Evolutionary conservation across 306 rosid genomes (phyloP), one percentile per base, ranked within the genome.

Genomic region (Dalbergia cochinchinensis): DNA sequence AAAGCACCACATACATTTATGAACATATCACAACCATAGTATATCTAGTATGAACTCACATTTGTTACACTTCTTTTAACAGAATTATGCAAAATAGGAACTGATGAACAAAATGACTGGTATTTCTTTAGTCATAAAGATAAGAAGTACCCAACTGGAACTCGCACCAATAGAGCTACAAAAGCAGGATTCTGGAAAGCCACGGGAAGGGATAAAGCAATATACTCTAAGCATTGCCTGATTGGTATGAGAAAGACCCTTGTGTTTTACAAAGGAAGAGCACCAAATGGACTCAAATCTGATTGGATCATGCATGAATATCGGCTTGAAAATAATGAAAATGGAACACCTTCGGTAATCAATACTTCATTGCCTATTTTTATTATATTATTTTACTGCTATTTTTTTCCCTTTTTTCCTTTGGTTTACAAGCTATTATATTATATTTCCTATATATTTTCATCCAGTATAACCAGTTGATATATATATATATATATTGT

Each of bases 301-400:
- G 97, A 94, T 64, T 94, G 98, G 96, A 94, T 94, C 79, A 94
- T 94, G 98, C 98, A 94, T 63, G 98, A 94, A 79, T 94, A 94
- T 35, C 84, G 98, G 1, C 91, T 94, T 0, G 96, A 94, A 85
- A 92, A 92, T 41, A 90, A 81, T 71, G 96, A 90, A 87, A 94
- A 89, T 82, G 98, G 89, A 76, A 77, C 90, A 78, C 66, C 98
- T 85, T 93, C 86, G 89, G 94, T 80, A 87, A 81, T 42, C 8
- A 42, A 3, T 42, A 42, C 48, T 10, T 42, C 48, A 9, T 42
- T 42, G 48, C 12, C 48, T 8, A 7, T 42, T 42, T 42, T 42
- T 9, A 42, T 42, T 42, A 7, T 42, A 9, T 42, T 6, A 9
- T 51, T 2, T 22, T 11, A 3, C 4, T 65, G 18, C 8, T 16